A percentile compares a stretch with the other conserved stretches of the same genome.
Conservation (phyloP, 768 basidiomycete species). For the Cytidiella melzeri region DNA sequence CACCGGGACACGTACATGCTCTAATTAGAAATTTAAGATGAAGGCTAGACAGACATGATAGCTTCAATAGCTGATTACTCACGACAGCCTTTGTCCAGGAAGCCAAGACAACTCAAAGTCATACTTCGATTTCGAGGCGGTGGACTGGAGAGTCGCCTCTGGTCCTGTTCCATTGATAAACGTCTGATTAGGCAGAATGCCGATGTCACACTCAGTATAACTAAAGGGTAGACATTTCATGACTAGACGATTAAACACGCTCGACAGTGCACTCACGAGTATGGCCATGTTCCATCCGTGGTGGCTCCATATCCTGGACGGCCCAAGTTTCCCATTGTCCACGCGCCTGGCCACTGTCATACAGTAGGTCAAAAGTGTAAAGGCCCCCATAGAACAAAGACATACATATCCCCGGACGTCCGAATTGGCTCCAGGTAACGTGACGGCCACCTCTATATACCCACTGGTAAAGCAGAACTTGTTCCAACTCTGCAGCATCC, state of each 20-base stretch:
- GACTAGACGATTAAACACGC: no score
- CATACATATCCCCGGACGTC: slow-evolving; percentile 41
- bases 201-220: slow-evolving; percentile 51
- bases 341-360: slow-evolving; percentile 72
- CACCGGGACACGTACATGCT: slow-evolving; percentile 68
- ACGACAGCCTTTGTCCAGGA: slow-evolving; percentile 73
- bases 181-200: slow-evolving; percentile 51
- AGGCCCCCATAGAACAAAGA: slow-evolving; percentile 4
- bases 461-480: slow-evolving; percentile 84
- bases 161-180: slow-evolving; percentile 46
- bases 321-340: slow-evolving; percentile 88
- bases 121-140: slow-evolving; percentile 41
- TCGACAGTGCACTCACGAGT: slow-evolving; percentile 44
- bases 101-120: slow-evolving; percentile 66
- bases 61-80: no score
- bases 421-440: slow-evolving; percentile 55
- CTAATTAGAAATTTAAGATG: no score
- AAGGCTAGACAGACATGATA: no score
- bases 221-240: slow-evolving; percentile 27
- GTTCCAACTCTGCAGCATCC: slow-evolving; percentile 88
- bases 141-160: slow-evolving; percentile 49
- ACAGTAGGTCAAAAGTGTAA: not conserved
- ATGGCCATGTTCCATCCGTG: slow-evolving; percentile 81
- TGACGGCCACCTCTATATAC: slow-evolving; percentile 60
- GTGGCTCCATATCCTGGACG: slow-evolving; percentile 76